Evolutionary conservation across 140 eudicot species (phyloP).

Genomic region (Ambrosia hybrid): DNA sequence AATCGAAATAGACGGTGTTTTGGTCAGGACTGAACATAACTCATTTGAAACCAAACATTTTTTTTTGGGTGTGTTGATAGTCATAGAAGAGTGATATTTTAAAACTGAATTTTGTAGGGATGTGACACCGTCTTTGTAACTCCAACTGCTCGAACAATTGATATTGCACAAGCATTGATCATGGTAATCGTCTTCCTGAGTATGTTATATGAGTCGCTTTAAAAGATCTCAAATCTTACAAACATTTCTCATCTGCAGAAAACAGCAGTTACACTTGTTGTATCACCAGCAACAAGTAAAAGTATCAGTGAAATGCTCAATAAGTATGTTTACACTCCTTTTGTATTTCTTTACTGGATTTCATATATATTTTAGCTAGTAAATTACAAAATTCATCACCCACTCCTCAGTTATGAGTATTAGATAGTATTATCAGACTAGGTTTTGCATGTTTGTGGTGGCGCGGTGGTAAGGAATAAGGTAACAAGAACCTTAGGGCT

Average conservation of each 20-base stretch:
- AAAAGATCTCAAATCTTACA: slow-evolving; percentile 13
- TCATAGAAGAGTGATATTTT: slow-evolving; percentile 3
- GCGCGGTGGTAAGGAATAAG: too few relatives aligned
- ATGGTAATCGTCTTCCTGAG: slow-evolving; percentile 52
- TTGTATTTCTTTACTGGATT: not conserved
- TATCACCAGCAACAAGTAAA: slow-evolving; percentile 64
- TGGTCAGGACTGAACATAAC: not conserved
- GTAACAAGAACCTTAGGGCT: too few relatives aligned
- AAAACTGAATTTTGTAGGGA: slow-evolving; percentile 56
- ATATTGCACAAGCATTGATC: slow-evolving; percentile 83
- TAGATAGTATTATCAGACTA: too few relatives aligned
- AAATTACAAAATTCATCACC: too few relatives aligned
- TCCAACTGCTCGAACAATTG: slow-evolving; percentile 93
- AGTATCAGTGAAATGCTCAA: slow-evolving; percentile 70
- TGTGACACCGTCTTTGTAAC: slow-evolving; percentile 94
- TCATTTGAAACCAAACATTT: not conserved
- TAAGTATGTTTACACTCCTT: slow-evolving; percentile 51
- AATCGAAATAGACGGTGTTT: too few relatives aligned
- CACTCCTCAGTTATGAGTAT: too few relatives aligned
- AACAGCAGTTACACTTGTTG: slow-evolving; percentile 73
- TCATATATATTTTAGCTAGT: too few relatives aligned
- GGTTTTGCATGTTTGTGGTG: too few relatives aligned
- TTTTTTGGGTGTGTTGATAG: not conserved
- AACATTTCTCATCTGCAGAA: slow-evolving; percentile 48
- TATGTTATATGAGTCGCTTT: not conserved